These are phyloP conservation scores for Phytophthora sp. DNA, from an alignment of 352 stramenopile genomes.

Conservation along the genomic window DNA sequence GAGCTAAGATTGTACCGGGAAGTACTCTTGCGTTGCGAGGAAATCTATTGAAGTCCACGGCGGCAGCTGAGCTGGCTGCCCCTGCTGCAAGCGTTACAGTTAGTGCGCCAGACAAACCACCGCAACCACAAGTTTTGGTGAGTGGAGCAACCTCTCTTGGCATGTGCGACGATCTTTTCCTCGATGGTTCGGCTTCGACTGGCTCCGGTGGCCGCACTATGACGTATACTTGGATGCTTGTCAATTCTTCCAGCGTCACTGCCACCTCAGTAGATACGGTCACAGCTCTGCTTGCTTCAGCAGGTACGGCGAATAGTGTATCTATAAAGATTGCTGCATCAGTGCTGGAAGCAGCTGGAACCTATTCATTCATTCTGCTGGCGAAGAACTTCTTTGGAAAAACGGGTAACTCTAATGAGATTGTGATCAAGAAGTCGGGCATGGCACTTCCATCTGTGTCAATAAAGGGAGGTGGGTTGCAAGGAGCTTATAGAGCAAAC, in stretches of 20 bases:
- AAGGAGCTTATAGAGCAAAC: slow-evolving; percentile 45
- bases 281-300: slow-evolving; percentile 28
- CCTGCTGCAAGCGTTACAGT: slow-evolving; percentile 35
- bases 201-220: slow-evolving; percentile 64
- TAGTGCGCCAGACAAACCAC: slow-evolving; percentile 43
- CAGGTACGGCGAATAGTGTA: slow-evolving; percentile 38
- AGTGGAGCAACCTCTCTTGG: slow-evolving; percentile 57
- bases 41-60: slow-evolving; percentile 59
- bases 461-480: slow-evolving; percentile 50
- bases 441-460: slow-evolving; percentile 61
- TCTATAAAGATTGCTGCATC: slow-evolving; percentile 39
- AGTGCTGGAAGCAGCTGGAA: slow-evolving; percentile 44
- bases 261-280: slow-evolving; percentile 25
- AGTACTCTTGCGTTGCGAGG: slow-evolving; percentile 41
- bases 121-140: slow-evolving; percentile 46
- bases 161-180: slow-evolving; percentile 61
- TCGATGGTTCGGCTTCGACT: slow-evolving; percentile 59
- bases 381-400: slow-evolving; percentile 61
- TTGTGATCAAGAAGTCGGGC: slow-evolving; percentile 53
- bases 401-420: slow-evolving; percentile 42
- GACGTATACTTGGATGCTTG: slow-evolving; percentile 58
- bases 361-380: slow-evolving; percentile 53
- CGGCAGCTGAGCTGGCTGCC: slow-evolving; percentile 44
- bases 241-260: slow-evolving; percentile 20
- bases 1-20: slow-evolving; percentile 48